These are phyloP conservation scores for Xylariaceae sp. DNA, from an alignment of 2,329 filamentous ascomycete species.

Conservation along the genomic window DNA sequence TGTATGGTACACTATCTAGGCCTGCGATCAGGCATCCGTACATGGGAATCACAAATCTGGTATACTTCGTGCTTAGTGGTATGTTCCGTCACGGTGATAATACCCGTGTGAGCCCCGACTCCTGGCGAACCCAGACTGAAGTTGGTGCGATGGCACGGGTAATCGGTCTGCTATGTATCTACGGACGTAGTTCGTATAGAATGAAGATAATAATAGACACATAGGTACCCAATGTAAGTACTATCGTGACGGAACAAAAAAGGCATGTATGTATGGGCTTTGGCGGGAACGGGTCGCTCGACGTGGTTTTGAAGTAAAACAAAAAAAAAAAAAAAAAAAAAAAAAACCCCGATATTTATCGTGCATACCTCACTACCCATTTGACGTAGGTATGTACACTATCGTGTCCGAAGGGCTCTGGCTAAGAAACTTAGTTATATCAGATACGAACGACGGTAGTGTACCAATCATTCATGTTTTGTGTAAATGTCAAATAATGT, in stretches of 20 bases:
- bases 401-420: constrained; percentile 7
- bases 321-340: background rate
- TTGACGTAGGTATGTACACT: background rate
- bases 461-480: constrained; percentile 7
- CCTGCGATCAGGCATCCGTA: constrained; percentile 18
- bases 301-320: background rate
- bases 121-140: too few species aligned
- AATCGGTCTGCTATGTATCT: background rate
- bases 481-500: constrained; percentile 4
- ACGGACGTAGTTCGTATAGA: constrained; percentile 6
- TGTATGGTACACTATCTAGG: background rate
- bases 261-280: background rate
- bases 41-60: constrained; percentile 13
- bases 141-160: too few species aligned
- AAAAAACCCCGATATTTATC: too few species aligned
- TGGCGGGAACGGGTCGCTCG: background rate
- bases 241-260: background rate
- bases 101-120: too few species aligned
- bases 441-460: constrained; percentile 3
- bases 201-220: too few species aligned
- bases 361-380: too few species aligned
- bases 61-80: background rate
- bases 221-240: too few species aligned
- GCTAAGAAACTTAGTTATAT: background rate
- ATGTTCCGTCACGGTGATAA: too few species aligned